Percentiles rank a stretch among this genome's conserved stretches.
Evolutionary conservation across 1,139 yeast species (phyloP).

Genomic region (Debaryomyces coudertii): DNA sequence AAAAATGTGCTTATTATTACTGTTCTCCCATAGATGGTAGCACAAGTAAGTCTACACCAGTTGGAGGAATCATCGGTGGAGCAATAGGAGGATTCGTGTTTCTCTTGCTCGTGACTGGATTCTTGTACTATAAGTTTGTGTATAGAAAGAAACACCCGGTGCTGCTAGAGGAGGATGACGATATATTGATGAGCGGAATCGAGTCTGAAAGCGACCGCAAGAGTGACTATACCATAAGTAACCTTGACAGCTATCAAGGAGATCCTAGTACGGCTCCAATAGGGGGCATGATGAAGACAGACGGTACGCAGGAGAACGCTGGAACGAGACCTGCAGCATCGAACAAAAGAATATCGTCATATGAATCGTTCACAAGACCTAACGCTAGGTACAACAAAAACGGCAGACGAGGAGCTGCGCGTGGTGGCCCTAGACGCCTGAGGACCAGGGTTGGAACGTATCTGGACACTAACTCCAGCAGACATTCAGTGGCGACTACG

Average conservation of each 20-base stretch:
- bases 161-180: slow-evolving; percentile 31
- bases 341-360: slow-evolving; percentile 41
- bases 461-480: slow-evolving; percentile 28
- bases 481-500: slow-evolving; percentile 60
- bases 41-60: slow-evolving; percentile 22
- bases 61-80: slow-evolving; percentile 70
- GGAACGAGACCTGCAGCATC: slow-evolving; percentile 12
- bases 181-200: slow-evolving; percentile 23
- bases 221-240: slow-evolving; percentile 14
- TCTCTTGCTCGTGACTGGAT: slow-evolving; percentile 35
- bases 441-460: slow-evolving; percentile 23
- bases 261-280: slow-evolving; percentile 10
- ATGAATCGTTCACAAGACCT: slow-evolving; percentile 50
- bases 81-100: slow-evolving; percentile 56
- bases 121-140: slow-evolving; percentile 38
- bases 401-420: slow-evolving; percentile 11
- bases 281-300: not conserved
- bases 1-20: slow-evolving; percentile 56
- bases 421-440: slow-evolving; percentile 3
- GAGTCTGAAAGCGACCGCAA: slow-evolving; percentile 26
- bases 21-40: slow-evolving; percentile 39
- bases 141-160: slow-evolving; percentile 32
- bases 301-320: slow-evolving; percentile 10
- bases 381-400: slow-evolving; percentile 21
- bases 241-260: slow-evolving; percentile 10